Evolutionary conservation across 2,329 filamentous ascomycete genomes (phyloP).

Genomic region (Verticillium zaregamsianum): DNA sequence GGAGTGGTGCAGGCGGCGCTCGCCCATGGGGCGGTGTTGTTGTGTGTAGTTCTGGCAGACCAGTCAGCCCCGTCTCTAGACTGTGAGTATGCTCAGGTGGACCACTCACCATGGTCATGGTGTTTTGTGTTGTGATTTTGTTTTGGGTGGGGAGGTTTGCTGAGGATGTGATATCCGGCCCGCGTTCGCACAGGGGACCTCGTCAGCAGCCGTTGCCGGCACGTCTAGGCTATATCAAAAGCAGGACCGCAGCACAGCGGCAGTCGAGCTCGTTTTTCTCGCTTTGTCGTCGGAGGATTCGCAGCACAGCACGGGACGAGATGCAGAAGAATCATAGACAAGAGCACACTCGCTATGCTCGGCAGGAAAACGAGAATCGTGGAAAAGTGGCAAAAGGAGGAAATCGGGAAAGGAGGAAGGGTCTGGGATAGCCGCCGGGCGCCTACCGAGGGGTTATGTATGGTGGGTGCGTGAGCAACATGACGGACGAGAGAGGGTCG

Average conservation of each 20-base stretch:
- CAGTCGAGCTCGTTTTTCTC: neutral
- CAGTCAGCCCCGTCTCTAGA: constrained; percentile 1
- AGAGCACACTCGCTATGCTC: neutral
- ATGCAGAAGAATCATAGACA: neutral
- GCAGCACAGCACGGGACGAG: neutral
- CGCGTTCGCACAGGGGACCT: constrained; percentile 3
- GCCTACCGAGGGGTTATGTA: constrained; percentile 45
- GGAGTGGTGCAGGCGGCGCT: constrained; percentile 31
- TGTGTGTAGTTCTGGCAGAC: constrained; percentile 28
- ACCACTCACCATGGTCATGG: constrained; percentile 26
- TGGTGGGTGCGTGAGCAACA: constrained; percentile 10
- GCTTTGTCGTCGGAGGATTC: neutral
- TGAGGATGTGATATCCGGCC: neutral
- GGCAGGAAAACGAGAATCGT: neutral
- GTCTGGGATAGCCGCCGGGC: constrained; percentile 31
- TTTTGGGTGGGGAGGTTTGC: neutral
- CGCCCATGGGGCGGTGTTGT: constrained; percentile 25
- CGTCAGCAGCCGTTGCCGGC: constrained; percentile 3
- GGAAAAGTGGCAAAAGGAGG: constrained; percentile 36
- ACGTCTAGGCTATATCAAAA: neutral
- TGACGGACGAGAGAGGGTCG: neutral
- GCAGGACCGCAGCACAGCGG: neutral
- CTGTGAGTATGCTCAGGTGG: neutral
- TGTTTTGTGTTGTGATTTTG: constrained; percentile 9
- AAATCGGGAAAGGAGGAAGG: constrained; percentile 16